A percentile compares a stretch with the other conserved stretches of the same genome.
Conservation (phyloP, 768 basidiomycete species). For the Pulveroboletus sp. region DNA sequence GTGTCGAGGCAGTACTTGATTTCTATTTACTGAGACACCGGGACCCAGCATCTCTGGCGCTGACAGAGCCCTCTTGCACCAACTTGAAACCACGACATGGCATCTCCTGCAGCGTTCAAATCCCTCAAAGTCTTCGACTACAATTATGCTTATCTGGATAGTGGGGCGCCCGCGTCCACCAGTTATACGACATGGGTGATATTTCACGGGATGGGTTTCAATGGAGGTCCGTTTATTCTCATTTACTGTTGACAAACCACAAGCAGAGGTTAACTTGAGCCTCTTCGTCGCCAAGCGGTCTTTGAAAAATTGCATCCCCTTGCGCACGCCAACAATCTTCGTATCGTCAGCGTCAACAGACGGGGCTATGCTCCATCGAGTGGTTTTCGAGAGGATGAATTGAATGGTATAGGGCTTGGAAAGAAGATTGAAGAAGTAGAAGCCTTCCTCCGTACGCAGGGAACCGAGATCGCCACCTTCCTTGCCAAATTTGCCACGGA, state of each 20-base stretch:
- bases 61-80: no score
- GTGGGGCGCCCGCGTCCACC: constrained; percentile 15
- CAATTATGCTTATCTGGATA: constrained; percentile 23
- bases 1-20: no score
- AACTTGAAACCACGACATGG: constrained; percentile 1
- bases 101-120: neutral
- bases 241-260: neutral
- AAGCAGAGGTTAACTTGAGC: no score
- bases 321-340: constrained; percentile 18
- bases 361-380: constrained; percentile 29
- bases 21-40: no score
- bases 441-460: constrained; percentile 13
- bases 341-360: constrained; percentile 24
- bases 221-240: constrained; percentile 13
- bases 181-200: constrained; percentile 23
- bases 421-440: constrained; percentile 18
- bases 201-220: constrained; percentile 20
- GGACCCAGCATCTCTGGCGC: no score
- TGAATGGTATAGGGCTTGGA: constrained; percentile 6
- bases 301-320: constrained; percentile 22
- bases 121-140: constrained; percentile 12
- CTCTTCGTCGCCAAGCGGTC: neutral
- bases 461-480: constrained; percentile 19
- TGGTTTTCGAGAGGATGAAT: constrained; percentile 13
- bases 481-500: constrained; percentile 12